These are phyloP conservation scores for Shiraia bambusicola DNA, from an alignment of 2,329 filamentous ascomycete genomes.

Conservation along the genomic window DNA sequence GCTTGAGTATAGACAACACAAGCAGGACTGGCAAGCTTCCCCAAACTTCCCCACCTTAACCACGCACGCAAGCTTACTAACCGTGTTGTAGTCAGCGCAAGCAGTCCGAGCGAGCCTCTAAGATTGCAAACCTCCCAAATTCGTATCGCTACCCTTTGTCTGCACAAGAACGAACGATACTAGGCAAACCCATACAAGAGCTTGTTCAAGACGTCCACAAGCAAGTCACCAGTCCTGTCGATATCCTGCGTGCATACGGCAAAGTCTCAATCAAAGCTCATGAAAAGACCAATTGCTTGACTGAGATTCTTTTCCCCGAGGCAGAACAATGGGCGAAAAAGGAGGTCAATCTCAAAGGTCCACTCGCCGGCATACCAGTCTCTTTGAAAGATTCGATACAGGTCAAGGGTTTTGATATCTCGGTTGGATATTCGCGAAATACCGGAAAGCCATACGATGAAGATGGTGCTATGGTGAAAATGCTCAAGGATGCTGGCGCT, in stretches of 20 bases:
- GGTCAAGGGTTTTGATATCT: slow-evolving; percentile 79
- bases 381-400: slow-evolving; percentile 77
- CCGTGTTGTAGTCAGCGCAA: slow-evolving; percentile 66
- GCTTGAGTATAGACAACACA: slow-evolving; percentile 70
- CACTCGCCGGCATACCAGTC: slow-evolving; percentile 82
- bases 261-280: slow-evolving; percentile 85
- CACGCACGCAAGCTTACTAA: slow-evolving; percentile 18
- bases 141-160: slow-evolving; percentile 68
- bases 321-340: slow-evolving; percentile 70
- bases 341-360: slow-evolving; percentile 71
- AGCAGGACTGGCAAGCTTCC: slow-evolving; percentile 65
- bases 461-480: slow-evolving; percentile 71
- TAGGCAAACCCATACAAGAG: slow-evolving; percentile 72
- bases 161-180: slow-evolving; percentile 63
- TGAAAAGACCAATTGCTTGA: slow-evolving; percentile 83
- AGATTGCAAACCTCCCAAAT: slow-evolving; percentile 67
- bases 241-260: slow-evolving; percentile 81
- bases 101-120: slow-evolving; percentile 70
- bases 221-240: slow-evolving; percentile 63
- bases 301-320: slow-evolving; percentile 77
- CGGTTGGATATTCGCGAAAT: slow-evolving; percentile 76
- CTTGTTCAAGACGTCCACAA: slow-evolving; percentile 77
- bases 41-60: slow-evolving; percentile 12
- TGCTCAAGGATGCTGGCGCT: slow-evolving; percentile 85
- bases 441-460: slow-evolving; percentile 64